Evolutionary conservation across 1,139 yeast genomes (phyloP).

Genomic region (Pneumocystis murina): DNA sequence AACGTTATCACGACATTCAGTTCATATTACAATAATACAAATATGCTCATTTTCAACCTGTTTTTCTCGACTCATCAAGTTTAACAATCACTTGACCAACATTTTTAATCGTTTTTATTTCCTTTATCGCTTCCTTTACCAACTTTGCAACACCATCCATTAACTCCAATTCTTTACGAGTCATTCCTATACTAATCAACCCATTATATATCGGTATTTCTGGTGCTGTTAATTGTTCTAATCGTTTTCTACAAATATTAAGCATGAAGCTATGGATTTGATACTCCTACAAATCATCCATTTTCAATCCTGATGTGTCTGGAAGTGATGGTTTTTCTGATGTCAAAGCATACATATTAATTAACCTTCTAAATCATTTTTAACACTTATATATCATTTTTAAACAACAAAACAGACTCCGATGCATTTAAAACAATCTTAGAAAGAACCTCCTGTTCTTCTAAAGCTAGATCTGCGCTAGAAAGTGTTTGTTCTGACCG

Average conservation of each 20-base stretch:
- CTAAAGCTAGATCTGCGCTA: not conserved
- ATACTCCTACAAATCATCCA: not conserved
- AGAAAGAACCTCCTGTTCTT: not conserved
- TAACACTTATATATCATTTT: not conserved
- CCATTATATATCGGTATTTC: not conserved
- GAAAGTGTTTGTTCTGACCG: not conserved
- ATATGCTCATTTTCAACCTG: not conserved
- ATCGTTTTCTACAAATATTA: not conserved
- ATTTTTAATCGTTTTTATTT: not conserved
- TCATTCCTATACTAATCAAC: not conserved
- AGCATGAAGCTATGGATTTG: not conserved
- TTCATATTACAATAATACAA: not conserved
- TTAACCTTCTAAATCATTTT: not conserved
- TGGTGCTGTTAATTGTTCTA: not conserved
- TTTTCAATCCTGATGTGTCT: not conserved
- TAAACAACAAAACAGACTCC: not conserved
- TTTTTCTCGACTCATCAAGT: not conserved
- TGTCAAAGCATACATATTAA: not conserved
- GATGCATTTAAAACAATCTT: not conserved
- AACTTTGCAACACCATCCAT: not conserved
- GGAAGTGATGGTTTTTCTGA: not conserved
- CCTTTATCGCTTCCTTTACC: not conserved
- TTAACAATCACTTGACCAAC: not conserved
- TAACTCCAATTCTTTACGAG: not conserved
- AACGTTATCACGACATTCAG: no score